Evolutionary conservation across 805 yeast species (phyloP), one percentile per base, ranked within the genome.

Genomic region (Torulaspora franciscae): DNA sequence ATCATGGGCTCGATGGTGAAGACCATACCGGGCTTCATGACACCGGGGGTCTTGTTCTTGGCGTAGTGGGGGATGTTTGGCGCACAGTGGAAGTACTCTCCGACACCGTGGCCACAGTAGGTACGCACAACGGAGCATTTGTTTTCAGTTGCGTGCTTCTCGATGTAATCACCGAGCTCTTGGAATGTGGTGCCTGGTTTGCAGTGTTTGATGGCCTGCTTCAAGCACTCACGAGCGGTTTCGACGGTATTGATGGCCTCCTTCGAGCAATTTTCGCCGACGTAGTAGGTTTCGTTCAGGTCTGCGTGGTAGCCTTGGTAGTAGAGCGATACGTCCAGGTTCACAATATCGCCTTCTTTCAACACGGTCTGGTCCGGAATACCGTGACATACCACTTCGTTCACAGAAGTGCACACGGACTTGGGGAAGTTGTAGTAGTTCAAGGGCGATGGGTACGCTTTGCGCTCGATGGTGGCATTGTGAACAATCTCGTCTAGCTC

Each of bases 1-100:
- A 93, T 78, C 99, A 93, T 93, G 37, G 99, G 99, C 69, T 93
- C 99, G 46, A 93, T 87, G 17, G 99, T 93, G 73, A 93, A 93
- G 10, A 86, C 88, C 83, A 90, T 85, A 17, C 99, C 99, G 17
- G 96, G 91, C 64, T 87, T 87, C 71, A 93, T 90, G 36, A 87
- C 81, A 47, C 99, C 99, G 37, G 90, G 75, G 6, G 96, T 86
- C 70, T 91, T 91, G 70, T 90, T 93, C 56, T 81, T 83, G 17
- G 93, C 95, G 62, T 93, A 93, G 66, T 93, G 99, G 2, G 97
- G 96, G 43, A 93, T 79, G 55, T 81, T 85, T 30, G 99, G 99
- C 37, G 88, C 83, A 58, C 90, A 80, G 67, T 93, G 99, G 81
- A 93, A 93, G 52, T 81, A 74, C 48, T 71, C 72, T 57, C 91